phyloP scores from a whole-genome alignment of 345 rosid genomes.

The Odontarrhena argentea region DNA sequence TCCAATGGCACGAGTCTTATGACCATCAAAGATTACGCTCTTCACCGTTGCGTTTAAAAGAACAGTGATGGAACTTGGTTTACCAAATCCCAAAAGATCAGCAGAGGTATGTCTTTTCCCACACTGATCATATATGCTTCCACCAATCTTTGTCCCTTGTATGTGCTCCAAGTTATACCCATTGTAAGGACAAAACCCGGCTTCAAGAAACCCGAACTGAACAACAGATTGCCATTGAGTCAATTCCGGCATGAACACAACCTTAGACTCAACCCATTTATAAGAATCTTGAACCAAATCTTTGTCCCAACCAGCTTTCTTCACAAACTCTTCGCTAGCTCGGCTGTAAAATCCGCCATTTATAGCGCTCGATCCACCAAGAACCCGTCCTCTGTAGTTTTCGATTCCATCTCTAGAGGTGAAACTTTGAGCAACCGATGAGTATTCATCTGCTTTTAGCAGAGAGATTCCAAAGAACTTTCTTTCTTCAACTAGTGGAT shows the following conservation, averaged over 20 bases:
- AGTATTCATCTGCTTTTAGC: slow-evolving; percentile 57
- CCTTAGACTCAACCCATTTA: slow-evolving; percentile 71
- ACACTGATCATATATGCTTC: slow-evolving; percentile 56
- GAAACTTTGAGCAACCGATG: slow-evolving; percentile 66
- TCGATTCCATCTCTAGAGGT: slow-evolving; percentile 56
- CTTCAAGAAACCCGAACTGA: slow-evolving; percentile 71
- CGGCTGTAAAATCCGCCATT: slow-evolving; percentile 77
- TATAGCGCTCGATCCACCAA: slow-evolving; percentile 72
- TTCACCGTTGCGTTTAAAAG: slow-evolving; percentile 64
- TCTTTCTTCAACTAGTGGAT: slow-evolving; percentile 52
- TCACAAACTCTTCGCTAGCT: slow-evolving; percentile 59
- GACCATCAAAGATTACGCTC: slow-evolving; percentile 49
- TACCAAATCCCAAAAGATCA: slow-evolving; percentile 63
- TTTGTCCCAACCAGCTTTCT: slow-evolving; percentile 61
- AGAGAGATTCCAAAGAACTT: slow-evolving; percentile 54
- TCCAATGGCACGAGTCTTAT: slow-evolving; percentile 51
- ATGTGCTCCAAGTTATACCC: slow-evolving; percentile 68
- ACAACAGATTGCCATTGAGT: slow-evolving; percentile 70
- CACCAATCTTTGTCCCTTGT: slow-evolving; percentile 78
- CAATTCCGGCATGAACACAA: slow-evolving; percentile 58
- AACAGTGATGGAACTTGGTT: slow-evolving; percentile 51
- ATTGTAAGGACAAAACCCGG: slow-evolving; percentile 66
- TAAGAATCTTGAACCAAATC: slow-evolving; percentile 61
- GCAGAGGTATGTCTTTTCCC: slow-evolving; percentile 74
- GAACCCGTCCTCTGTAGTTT: slow-evolving; percentile 61